Percentiles rank a stretch among this genome's conserved stretches.
Conservation (phyloP, 305 asterid species). For the Stenogyne calaminthoides region DNA sequence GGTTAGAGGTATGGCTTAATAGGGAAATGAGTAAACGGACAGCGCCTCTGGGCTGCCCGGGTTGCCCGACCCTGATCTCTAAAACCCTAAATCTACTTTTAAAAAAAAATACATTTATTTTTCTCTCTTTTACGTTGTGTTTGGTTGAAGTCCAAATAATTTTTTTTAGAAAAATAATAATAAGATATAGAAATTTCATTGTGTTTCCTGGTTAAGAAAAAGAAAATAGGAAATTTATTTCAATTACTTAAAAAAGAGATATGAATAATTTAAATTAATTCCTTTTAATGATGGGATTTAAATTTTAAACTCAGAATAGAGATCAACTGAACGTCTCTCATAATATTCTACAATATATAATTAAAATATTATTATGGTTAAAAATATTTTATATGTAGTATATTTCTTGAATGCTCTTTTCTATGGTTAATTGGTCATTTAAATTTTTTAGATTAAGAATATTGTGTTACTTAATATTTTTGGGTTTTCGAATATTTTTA, state of each 20-base stretch:
- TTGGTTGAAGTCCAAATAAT: not conserved
- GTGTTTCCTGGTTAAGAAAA: not conserved
- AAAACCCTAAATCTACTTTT: conserved; percentile 33
- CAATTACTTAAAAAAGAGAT: not conserved
- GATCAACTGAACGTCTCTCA: not conserved
- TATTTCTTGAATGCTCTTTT: no score
- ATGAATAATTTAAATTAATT: not conserved
- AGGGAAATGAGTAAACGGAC: conserved; percentile 31
- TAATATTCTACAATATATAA: conserved; percentile 11
- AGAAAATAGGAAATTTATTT: not conserved
- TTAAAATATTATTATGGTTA: no score
- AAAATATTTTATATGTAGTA: no score
- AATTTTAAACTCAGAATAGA: not conserved
- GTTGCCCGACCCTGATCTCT: conserved; percentile 30
- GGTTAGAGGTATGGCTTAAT: conserved; percentile 21
- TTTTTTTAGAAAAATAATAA: not conserved
- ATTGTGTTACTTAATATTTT: no score
- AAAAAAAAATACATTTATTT: not conserved
- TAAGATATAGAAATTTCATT: not conserved
- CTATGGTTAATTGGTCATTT: no score
- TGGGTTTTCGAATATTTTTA: no score
- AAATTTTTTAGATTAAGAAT: no score
- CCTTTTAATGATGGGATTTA: not conserved
- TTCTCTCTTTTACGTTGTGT: not conserved
- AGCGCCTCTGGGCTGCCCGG: conserved; percentile 29